Evolutionary conservation across 139 green algal genomes (phyloP).

Genomic region (Nannochloris sp.): DNA sequence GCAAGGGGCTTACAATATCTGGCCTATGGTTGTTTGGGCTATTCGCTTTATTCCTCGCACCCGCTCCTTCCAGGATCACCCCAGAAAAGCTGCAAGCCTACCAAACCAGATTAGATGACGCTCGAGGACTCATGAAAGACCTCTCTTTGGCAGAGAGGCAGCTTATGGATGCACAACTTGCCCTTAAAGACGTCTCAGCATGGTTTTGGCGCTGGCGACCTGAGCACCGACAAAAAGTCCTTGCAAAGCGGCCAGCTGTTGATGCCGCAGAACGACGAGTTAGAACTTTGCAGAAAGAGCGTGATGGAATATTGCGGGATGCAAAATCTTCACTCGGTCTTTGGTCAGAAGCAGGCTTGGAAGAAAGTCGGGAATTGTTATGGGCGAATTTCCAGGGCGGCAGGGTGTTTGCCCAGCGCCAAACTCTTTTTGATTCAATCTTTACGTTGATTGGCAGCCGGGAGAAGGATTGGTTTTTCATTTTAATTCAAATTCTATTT

Average conservation of each 20-base stretch:
- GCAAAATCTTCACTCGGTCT: slow-evolving; percentile 44
- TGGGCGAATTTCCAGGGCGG: slow-evolving; percentile 37
- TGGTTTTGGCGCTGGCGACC: slow-evolving; percentile 47
- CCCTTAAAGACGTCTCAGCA: slow-evolving; percentile 17
- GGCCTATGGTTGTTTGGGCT: slow-evolving; percentile 37
- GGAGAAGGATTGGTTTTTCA: slow-evolving; percentile 35
- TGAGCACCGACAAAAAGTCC: slow-evolving; percentile 10
- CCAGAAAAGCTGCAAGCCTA: slow-evolving; percentile 22
- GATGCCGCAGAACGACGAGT: slow-evolving; percentile 12
- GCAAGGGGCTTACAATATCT: not conserved
- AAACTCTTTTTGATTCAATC: slow-evolving; percentile 44
- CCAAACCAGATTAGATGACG: slow-evolving; percentile 13
- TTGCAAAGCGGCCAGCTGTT: not conserved
- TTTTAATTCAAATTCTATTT: slow-evolving; percentile 34
- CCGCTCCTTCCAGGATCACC: slow-evolving; percentile 30
- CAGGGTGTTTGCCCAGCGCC: slow-evolving; percentile 49
- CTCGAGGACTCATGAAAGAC: not conserved
- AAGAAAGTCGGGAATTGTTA: slow-evolving; percentile 33
- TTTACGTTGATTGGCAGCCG: slow-evolving; percentile 22
- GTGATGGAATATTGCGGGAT: slow-evolving; percentile 3
- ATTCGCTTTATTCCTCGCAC: slow-evolving; percentile 36
- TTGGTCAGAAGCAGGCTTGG: slow-evolving; percentile 41
- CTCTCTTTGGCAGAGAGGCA: not conserved
- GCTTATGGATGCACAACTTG: not conserved
- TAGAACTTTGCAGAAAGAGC: slow-evolving; percentile 1